phyloP scores from a whole-genome alignment of 1,284 basidiomycete genomes.

The Pascua guehoae region DNA sequence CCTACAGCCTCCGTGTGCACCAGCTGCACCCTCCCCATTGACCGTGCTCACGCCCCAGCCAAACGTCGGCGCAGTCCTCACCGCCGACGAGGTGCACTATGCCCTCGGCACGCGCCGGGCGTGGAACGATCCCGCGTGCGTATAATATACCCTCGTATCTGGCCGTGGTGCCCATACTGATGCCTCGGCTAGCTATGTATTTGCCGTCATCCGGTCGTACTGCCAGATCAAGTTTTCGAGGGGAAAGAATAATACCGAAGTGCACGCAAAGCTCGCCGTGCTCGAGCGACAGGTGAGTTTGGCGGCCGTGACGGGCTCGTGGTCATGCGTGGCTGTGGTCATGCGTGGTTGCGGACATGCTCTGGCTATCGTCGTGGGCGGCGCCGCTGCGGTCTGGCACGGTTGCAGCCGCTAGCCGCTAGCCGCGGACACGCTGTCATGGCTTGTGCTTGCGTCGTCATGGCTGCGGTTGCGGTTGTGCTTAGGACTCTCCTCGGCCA shows the following conservation, averaged over 20 bases:
- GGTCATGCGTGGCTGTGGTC: not conserved
- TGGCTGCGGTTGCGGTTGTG: no score
- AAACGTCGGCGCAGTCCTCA: not conserved
- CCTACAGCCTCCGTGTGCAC: no score
- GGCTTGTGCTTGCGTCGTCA: no score
- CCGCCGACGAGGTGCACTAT: not conserved
- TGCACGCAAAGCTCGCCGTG: constrained; percentile 29
- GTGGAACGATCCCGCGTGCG: not conserved
- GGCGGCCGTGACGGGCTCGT: not conserved
- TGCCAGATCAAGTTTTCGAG: constrained; percentile 29
- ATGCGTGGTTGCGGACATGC: not conserved
- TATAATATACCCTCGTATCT: not conserved
- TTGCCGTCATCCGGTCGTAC: constrained; percentile 34
- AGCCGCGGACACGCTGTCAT: no score
- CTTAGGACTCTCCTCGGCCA: no score
- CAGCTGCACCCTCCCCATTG: no score
- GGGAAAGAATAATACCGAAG: constrained; percentile 24
- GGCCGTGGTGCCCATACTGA: not conserved
- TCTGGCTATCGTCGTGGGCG: no score
- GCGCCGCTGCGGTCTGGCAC: no score
- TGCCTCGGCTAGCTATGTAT: constrained; percentile 24
- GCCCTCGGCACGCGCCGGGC: not conserved
- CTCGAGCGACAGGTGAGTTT: constrained; percentile 32
- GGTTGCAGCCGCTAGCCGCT: no score
- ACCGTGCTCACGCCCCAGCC: not conserved